Base-by-base conservation (phyloP, 1,284 basidiomycete genomes). In the Neonothopanus nambi region DNA sequence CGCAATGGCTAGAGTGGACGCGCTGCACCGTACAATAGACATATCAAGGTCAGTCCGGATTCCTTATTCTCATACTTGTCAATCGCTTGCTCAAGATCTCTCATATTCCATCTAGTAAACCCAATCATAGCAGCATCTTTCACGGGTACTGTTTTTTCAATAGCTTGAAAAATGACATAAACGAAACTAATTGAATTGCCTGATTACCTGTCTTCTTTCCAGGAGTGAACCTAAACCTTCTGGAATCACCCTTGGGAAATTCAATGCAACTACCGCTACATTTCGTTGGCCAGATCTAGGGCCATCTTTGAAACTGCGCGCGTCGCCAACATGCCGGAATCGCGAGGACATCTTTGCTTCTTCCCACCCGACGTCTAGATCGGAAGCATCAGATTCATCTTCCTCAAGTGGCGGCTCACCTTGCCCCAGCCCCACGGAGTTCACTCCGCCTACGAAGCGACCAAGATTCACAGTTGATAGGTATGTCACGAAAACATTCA, bases 261-360 rank as follows among this genome's bases (percentile, higher is more conserved):
- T 69, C 52, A 64, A 67, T 37, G 62, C 65, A 6, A 63, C 67
- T 9, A 70, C 68, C 20, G 68, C 72, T 17, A 69, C 70, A 12
- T 75, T 67, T 55, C 63, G 65, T 54, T 76, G 71, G 73, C 69
- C 70, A 36, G 65, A 58, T 26, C 68, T 75, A 51, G 59, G 64
- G 44, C 66, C 68, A 33, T 63, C 62, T 37, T 67, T 65, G 2
- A 56, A 63, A 33, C 65, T 65, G 62, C 52, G 52, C 33, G 35
- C 55, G 17, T 51, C 50, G 11, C 64, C 65, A 5, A 54, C 63
- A 40, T 43, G 18, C 21, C 30, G 49, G 24, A 23, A 24, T 30
- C 62, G 64, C 44, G 58, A 59, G 9, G 52, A 62, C 39, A 21
- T 23, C 12, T 2, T 37, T 21, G 8, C 38, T 40, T 12, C 8